phyloP scores from a whole-genome alignment of 345 rosid genomes.

The Cochlearia excelsa region DNA sequence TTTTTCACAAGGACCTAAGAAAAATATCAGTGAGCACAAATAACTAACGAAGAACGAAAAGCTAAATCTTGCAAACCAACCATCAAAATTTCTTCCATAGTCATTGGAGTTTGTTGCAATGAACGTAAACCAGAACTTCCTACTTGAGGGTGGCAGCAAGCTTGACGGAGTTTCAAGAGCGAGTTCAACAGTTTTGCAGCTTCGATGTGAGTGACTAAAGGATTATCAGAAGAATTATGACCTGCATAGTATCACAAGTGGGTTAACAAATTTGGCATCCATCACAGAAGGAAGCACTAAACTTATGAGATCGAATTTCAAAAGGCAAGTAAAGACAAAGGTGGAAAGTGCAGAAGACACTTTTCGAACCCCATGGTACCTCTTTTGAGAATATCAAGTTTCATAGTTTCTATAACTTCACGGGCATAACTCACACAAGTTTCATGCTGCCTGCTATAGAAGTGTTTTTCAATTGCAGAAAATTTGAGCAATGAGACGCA shows the following conservation, averaged over 20 bases:
- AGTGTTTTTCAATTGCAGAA: conserved; percentile 91
- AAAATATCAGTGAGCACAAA: conserved; percentile 29
- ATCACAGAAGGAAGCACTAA: conserved; percentile 2
- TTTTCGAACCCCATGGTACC: conserved; percentile 47
- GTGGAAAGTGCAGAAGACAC: conserved; percentile 32
- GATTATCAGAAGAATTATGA: conserved; percentile 46
- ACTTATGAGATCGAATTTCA: conserved; percentile 1
- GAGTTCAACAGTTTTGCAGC: conserved; percentile 86
- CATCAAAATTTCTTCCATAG: conserved; percentile 90
- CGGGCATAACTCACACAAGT: conserved; percentile 86
- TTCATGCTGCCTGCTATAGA: conserved; percentile 94
- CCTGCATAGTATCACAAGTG: conserved; percentile 39
- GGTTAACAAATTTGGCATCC: conserved; percentile 7
- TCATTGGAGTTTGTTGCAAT: conserved; percentile 89
- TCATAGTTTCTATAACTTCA: conserved; percentile 81
- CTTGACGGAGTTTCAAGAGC: conserved; percentile 96
- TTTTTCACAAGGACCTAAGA: conserved; percentile 82
- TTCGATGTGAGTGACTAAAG: conserved; percentile 68
- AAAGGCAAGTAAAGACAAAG: conserved; percentile 17
- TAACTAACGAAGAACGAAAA: conserved; percentile 10
- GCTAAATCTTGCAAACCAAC: conserved; percentile 38
- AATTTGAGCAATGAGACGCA: conserved; percentile 79
- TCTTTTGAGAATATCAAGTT: conserved; percentile 72
- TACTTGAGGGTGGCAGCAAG: conserved; percentile 99
- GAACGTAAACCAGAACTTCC: conserved; percentile 94